phyloP scores from a whole-genome alignment of 371 early-diverging fungal species.

The Blakeslea trispora region DNA sequence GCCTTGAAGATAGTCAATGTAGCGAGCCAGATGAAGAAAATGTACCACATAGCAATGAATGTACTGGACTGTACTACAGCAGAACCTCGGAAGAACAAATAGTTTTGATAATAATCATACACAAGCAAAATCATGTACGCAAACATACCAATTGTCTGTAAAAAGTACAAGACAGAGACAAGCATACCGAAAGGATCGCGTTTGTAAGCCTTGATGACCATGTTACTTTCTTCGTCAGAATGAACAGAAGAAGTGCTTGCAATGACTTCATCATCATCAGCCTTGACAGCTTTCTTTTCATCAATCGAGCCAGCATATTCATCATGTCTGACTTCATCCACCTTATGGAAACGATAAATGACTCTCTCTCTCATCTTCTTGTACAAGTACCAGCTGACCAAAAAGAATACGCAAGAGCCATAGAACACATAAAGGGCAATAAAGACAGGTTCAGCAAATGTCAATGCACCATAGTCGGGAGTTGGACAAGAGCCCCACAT shows the following conservation, averaged over 20 bases:
- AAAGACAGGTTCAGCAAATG: slow-evolving; percentile 42
- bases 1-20: slow-evolving; percentile 43
- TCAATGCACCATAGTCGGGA: slow-evolving; percentile 48
- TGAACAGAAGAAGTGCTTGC: slow-evolving; percentile 1
- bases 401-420: slow-evolving; percentile 60
- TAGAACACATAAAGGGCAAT: slow-evolving; percentile 56
- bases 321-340: slow-evolving; percentile 13
- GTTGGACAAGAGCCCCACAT: slow-evolving; percentile 62
- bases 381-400: slow-evolving; percentile 58
- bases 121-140: slow-evolving; percentile 40
- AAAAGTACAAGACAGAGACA: slow-evolving; percentile 23
- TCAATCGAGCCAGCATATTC: background rate
- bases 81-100: slow-evolving; percentile 33
- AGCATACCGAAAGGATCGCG: slow-evolving; percentile 32
- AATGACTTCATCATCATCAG: background rate
- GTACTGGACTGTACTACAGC: slow-evolving; percentile 39
- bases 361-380: slow-evolving; percentile 48
- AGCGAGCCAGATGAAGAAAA: slow-evolving; percentile 68
- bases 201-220: slow-evolving; percentile 45
- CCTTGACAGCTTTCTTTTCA: slow-evolving; percentile 2
- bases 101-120: slow-evolving; percentile 44
- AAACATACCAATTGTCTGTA: slow-evolving; percentile 42
- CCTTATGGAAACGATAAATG: slow-evolving; percentile 14
- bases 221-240: slow-evolving; percentile 26
- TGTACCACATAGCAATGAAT: slow-evolving; percentile 65